Evolutionary conservation across 495 filamentous ascomycete species (phyloP).

Genomic region (Hypoxylon rickii): DNA sequence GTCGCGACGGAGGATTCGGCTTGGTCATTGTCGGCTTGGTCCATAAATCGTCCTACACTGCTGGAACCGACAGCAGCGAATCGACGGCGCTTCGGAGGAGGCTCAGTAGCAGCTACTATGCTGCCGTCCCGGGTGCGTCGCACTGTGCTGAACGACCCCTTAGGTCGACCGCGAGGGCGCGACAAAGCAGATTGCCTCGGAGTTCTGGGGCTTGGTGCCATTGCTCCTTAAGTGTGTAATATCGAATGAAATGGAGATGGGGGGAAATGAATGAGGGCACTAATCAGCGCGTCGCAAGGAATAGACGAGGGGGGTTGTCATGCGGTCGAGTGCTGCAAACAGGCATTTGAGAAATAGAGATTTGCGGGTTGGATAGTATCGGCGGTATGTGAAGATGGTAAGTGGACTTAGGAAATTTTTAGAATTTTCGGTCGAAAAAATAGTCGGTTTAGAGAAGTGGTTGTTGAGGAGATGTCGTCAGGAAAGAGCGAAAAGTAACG

Average conservation of each 20-base stretch:
- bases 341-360: conserved; percentile 44
- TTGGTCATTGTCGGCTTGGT: conserved; percentile 61
- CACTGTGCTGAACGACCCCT: conserved; percentile 46
- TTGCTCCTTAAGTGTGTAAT: conserved; percentile 28
- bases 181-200: conserved; percentile 45
- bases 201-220: conserved; percentile 51
- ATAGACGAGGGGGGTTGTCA: conserved; percentile 38
- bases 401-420: no score
- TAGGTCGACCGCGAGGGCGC: conserved; percentile 50
- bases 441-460: conserved; percentile 2
- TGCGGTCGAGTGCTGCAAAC: conserved; percentile 33
- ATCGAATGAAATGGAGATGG: conserved; percentile 22
- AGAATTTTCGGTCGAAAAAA: conserved; percentile 6
- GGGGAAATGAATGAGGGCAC: conserved; percentile 30
- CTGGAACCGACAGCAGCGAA: conserved; percentile 81
- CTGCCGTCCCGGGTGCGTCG: conserved; percentile 44
- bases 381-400: no score
- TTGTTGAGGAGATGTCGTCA: conserved; percentile 29
- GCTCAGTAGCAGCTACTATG: conserved; percentile 54
- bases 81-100: conserved; percentile 55
- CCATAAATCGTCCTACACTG: conserved; percentile 77
- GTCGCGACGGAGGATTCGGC: conserved; percentile 45
- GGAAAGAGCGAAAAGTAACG: conserved; percentile 32
- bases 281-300: conserved; percentile 44
- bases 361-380: no score